Base-by-base conservation (phyloP, 306 rosid genomes). In the Lathyrus sativus region DNA sequence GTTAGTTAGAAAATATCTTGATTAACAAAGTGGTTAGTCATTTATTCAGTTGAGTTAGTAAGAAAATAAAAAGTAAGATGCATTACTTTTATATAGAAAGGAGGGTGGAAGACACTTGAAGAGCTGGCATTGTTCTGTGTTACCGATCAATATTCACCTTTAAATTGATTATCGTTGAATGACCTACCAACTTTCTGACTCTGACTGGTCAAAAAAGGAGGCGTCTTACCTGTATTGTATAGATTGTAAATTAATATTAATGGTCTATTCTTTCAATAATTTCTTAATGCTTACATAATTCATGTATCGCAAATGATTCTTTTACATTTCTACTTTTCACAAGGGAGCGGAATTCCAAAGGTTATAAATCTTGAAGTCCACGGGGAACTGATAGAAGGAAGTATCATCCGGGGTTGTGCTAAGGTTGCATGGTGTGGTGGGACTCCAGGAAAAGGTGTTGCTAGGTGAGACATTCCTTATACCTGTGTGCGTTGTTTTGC, bases 391-490 rank as follows among this genome's bases (percentile, higher is more conserved):
- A 80, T 86, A 70, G 99, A 93, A 81, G 99, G 99, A 76, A 83
- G 78, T 76, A 73, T 71, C 51, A 73, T 93, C 62, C 89, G 67
- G 79, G 99, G 99, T 76, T 76, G 62, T 74, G 89, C 96, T 48
- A 79, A 79, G 78, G 80, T 93, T 60, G 99, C 99, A 8, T 93
- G 99, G 99, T 90, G 99, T 51, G 99, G 99, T 28, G 99, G 97
- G 63, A 87, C 92, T 41, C 99, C 95, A 56, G 97, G 92, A 71
- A 93, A 88, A 75, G 85, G 99, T 73, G 97, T 93, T 78, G 81
- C 97, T 29, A 90, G 99, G 99, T 93, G 74, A 85, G 87, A 48
- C 63, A 59, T 74, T 57, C 64, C 76, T 18, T 51, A 62, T 66
- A 49, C 35, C 12, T 38, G 37, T 68, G 4, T 13, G 22, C 72